Conservation (phyloP, 2,329 filamentous ascomycete genomes). For the Penicillium sp. region DNA sequence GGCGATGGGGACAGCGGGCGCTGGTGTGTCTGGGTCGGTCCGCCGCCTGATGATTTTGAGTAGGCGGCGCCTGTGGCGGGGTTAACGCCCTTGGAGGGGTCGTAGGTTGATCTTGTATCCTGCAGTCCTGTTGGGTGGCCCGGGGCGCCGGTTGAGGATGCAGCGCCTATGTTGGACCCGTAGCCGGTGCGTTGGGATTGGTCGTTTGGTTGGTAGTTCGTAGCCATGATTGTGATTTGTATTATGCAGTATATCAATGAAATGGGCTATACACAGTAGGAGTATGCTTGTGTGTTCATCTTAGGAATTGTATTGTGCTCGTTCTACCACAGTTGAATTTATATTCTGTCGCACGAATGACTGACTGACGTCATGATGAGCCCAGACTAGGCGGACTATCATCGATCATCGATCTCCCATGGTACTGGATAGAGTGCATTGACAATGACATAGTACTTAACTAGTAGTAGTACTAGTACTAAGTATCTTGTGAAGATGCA, state of each 20-base stretch:
- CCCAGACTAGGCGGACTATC: background rate
- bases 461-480: no score
- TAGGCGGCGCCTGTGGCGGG: slow-evolving; percentile 28
- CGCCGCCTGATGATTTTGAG: slow-evolving; percentile 4
- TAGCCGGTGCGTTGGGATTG: slow-evolving; percentile 2
- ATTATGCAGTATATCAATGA: background rate
- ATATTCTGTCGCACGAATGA: slow-evolving; percentile 11
- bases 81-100: slow-evolving; percentile 25
- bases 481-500: background rate
- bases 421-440: no score
- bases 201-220: slow-evolving; percentile 11
- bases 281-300: no score
- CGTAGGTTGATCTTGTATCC: slow-evolving; percentile 19
- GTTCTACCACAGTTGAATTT: background rate
- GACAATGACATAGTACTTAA: no score
- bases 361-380: slow-evolving; percentile 24
- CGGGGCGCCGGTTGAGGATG: slow-evolving; percentile 30
- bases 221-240: slow-evolving; percentile 1
- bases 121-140: slow-evolving; percentile 19
- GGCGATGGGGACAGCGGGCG: slow-evolving; percentile 10
- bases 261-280: no score
- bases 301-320: no score
- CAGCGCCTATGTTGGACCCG: slow-evolving; percentile 16
- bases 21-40: slow-evolving; percentile 8
- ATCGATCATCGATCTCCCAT: background rate